These are phyloP conservation scores for Kalmusia sp. DNA, from an alignment of 2,329 filamentous ascomycete species.

Conservation along the genomic window DNA sequence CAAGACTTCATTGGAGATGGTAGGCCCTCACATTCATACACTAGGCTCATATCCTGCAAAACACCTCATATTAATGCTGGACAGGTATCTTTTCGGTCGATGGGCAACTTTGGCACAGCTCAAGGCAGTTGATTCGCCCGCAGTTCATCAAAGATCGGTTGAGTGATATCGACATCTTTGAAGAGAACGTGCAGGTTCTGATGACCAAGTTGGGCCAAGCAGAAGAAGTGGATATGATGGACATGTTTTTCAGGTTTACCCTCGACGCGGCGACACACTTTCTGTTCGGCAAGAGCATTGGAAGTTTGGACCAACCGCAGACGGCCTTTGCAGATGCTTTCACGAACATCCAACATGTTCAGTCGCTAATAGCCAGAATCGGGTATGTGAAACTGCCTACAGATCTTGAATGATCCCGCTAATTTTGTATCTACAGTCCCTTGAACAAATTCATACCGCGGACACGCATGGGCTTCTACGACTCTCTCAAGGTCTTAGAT, in stretches of 20 bases:
- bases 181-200: conserved; percentile 77
- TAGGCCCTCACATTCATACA: conserved; percentile 53
- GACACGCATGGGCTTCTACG: conserved; percentile 65
- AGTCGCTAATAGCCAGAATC: conserved; percentile 70
- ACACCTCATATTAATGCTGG: conserved; percentile 5
- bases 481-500: conserved; percentile 73
- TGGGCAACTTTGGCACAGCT: conserved; percentile 77
- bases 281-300: conserved; percentile 78
- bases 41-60: background rate
- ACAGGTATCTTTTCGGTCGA: conserved; percentile 73
- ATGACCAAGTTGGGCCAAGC: conserved; percentile 66
- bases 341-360: conserved; percentile 76
- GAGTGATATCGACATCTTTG: conserved; percentile 81
- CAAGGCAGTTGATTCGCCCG: conserved; percentile 81
- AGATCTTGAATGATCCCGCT: background rate
- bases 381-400: conserved; percentile 54
- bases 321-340: conserved; percentile 83
- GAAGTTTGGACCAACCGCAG: conserved; percentile 62
- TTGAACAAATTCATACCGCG: conserved; percentile 70
- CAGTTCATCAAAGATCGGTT: conserved; percentile 88
- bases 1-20: conserved; percentile 76
- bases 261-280: conserved; percentile 89
- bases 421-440: conserved; percentile 52
- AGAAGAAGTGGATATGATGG: conserved; percentile 71
- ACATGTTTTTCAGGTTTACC: conserved; percentile 79